Base-by-base conservation (phyloP, 179 eudicot species). In the Pouteria campechiana region DNA sequence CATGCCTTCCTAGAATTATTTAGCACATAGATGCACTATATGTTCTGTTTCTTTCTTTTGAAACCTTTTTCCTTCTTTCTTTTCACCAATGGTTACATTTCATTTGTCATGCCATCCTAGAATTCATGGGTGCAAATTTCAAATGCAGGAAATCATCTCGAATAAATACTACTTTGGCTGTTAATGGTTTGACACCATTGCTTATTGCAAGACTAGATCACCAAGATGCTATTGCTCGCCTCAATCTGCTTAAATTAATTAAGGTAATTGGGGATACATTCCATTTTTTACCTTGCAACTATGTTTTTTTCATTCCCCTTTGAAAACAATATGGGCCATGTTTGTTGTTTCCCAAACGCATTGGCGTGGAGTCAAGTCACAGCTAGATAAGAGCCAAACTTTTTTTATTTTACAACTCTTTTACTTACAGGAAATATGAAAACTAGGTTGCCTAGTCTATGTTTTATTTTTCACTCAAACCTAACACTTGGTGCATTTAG, bases 141-240 rank as follows among this genome's bases (percentile, higher is more conserved):
- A 34, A 40, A 37, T 62, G 67, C 88, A 92, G 99, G 69, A 92
- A 92, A 87, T 92, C 99, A 47, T 67, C 92, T 17, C 72, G 92
- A 40, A 82, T 92, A 55, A 92, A 92, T 72, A 92, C 90, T 5
- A 83, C 93, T 37, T 63, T 92, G 64, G 99, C 99, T 55, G 84
- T 82, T 38, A 92, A 87, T 43, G 96, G 99, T 30, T 72, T 92
- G 70, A 92, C 99, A 17, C 84, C 96, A 0, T 66, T 92, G 72
- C 92, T 92, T 31, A 78, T 92, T 48, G 81, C 76, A 4, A 82
- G 89, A 73, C 92, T 92, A 27, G 94, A 92, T 60, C 94, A 92
- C 49, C 99, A 69, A 65, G 99, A 92, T 77, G 99, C 99, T 37
- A 92, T 92, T 40, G 92, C 99, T 69, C 96, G 99, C 32, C 82